Base-by-base conservation (phyloP, 495 filamentous ascomycete species). In the Aspergillus hancockii region DNA sequence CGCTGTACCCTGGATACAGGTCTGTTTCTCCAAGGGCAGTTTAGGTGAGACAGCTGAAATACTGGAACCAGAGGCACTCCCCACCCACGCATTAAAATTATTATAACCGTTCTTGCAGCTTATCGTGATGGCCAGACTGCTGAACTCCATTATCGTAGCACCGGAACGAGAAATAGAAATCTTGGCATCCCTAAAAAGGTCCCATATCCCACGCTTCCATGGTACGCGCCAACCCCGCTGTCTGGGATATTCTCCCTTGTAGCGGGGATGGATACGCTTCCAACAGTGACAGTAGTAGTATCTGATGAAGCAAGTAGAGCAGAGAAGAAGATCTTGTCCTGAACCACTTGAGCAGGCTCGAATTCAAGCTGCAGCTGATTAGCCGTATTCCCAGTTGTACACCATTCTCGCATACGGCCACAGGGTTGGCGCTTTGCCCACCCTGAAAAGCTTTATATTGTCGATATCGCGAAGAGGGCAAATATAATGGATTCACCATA, bases 401-500 rank as follows among this genome's bases (percentile, higher is more conserved):
- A 16, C 70, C 71, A 31, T 63, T 62, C 47, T 49, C 59, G 22
- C 73, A 66, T n/a, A 66, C 65, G 31, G 60, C 45, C 18, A 59
- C 66, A 14, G 71, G 67, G 1, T 64, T 66, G 1, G 79, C 0
- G 77, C 81, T 14, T 62, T 49, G 3, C 83, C 77, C 6, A 84
- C 77, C 8, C 79, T 74, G 4, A 71, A 68, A 0, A 66, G 34
- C 13, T 13, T 4, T 7, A 71, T 61, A 10, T 79, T 74, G 4
- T 54, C 31, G 13, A 49, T 38, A 8, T 69, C 59, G 31, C 75
- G 64, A 23, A 82, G 74, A 8, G 79, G 79, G 49, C 81, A 83
- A 57, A 90, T 83, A 64, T 90, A 88, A 73, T 86, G 85, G 83
- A 85, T 68, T 90, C 87, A 47, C 86, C 87, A 52, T 79, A 89